These are phyloP conservation scores for Pezicula rhizophila DNA, from an alignment of 2,329 filamentous ascomycete species.

Conservation along the genomic window DNA sequence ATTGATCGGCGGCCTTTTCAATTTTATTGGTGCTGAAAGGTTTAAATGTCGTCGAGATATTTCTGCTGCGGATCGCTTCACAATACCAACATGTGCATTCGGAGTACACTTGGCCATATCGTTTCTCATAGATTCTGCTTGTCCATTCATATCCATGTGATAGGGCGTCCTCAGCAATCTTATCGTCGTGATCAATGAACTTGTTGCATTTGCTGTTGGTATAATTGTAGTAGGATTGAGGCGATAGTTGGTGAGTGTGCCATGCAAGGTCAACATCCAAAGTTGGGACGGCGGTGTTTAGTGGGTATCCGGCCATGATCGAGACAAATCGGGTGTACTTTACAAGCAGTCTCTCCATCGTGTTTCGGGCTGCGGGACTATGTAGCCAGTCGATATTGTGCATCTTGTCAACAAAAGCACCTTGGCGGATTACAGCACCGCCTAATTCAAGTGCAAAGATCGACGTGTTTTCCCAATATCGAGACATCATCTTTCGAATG, in stretches of 20 bases:
- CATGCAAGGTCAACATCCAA: constrained; percentile 70
- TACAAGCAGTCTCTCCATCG: constrained; percentile 55
- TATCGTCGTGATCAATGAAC: constrained; percentile 80
- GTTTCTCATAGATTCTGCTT: constrained; percentile 59
- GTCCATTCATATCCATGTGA: constrained; percentile 67
- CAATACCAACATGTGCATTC: constrained; percentile 84
- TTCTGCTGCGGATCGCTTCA: constrained; percentile 57
- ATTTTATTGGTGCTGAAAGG: constrained; percentile 40
- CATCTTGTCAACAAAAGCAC: constrained; percentile 68
- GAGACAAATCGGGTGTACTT: constrained; percentile 62
- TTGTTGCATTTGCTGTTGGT: constrained; percentile 41
- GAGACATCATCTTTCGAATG: constrained; percentile 61
- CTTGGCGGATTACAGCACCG: constrained; percentile 60
- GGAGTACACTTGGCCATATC: constrained; percentile 61
- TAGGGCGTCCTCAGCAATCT: constrained; percentile 64
- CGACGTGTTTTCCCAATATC: constrained; percentile 64
- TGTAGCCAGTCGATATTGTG: constrained; percentile 71
- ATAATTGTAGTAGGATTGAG: constrained; percentile 55
- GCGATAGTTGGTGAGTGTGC: constrained; percentile 72
- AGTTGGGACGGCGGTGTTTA: constrained; percentile 57
- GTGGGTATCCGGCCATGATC: constrained; percentile 46
- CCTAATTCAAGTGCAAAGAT: constrained; percentile 59
- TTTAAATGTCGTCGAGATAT: constrained; percentile 41
- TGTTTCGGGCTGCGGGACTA: constrained; percentile 56
- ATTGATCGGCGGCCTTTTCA: constrained; percentile 39